phyloP scores from a whole-genome alignment of 169 alveolate species.

The Cryptosporidium meleagridis region DNA sequence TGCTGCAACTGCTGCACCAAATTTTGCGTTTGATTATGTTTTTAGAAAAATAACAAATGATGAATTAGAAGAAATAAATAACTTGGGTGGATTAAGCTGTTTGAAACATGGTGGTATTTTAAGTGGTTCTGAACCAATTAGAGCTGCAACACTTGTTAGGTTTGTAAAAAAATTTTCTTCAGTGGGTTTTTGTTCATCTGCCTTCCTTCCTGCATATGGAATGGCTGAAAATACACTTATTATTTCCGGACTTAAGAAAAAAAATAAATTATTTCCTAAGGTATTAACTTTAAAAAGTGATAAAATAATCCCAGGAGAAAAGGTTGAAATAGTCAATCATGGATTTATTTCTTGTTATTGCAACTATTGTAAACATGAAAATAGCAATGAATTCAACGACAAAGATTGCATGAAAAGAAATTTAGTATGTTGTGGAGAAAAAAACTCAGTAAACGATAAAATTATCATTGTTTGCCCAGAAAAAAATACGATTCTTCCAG shows the following conservation, averaged over 20 bases:
- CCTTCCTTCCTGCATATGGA: constrained; percentile 80
- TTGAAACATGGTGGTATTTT: constrained; percentile 68
- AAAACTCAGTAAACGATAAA: constrained; percentile 8
- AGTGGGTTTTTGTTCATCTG: constrained; percentile 75
- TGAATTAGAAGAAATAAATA: constrained; percentile 9
- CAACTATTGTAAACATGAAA: neutral
- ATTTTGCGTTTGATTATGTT: constrained; percentile 76
- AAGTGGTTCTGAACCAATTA: constrained; percentile 77
- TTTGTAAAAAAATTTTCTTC: constrained; percentile 74
- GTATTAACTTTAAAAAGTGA: constrained; percentile 28
- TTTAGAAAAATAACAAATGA: constrained; percentile 52
- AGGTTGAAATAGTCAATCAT: constrained; percentile 1
- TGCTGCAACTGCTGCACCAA: constrained; percentile 77
- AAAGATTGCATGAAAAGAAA: neutral
- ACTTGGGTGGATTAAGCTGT: constrained; percentile 57
- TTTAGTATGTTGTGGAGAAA: constrained; percentile 37
- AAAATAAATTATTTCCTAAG: constrained; percentile 18
- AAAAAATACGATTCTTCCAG: constrained; percentile 69
- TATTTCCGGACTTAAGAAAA: constrained; percentile 71
- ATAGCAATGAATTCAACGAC: neutral
- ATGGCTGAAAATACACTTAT: constrained; percentile 80
- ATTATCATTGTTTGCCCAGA: constrained; percentile 75
- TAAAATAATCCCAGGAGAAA: neutral
- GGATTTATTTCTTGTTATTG: constrained; percentile 50
- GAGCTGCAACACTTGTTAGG: constrained; percentile 60